A percentile compares a stretch with the other conserved stretches of the same genome.
Evolutionary conservation across 768 basidiomycete genomes (phyloP).

Genomic region (Boletus subcaerulescens): DNA sequence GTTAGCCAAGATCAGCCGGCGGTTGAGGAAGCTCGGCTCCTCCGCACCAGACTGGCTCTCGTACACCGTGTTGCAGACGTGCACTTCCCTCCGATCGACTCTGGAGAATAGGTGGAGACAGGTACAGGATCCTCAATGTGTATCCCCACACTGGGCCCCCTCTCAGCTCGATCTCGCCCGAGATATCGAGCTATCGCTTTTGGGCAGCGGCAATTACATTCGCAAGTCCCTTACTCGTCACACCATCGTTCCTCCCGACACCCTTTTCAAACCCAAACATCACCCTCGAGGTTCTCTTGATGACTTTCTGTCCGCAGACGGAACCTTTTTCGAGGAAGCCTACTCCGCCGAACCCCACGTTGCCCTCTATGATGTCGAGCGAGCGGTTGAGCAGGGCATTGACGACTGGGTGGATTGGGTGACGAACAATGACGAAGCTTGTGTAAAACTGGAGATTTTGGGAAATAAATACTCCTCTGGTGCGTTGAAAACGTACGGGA

Average conservation of each 20-base stretch:
- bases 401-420: slow-evolving; percentile 33
- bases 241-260: too few relatives aligned
- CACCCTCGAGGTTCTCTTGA: slow-evolving; percentile 11
- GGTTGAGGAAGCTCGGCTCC: slow-evolving; percentile 36
- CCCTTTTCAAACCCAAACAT: slow-evolving; percentile 1
- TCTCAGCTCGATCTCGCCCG: slow-evolving; percentile 22
- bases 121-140: slow-evolving; percentile 27
- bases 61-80: background rate
- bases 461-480: slow-evolving; percentile 26
- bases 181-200: slow-evolving; percentile 36
- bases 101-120: slow-evolving; percentile 37
- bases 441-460: slow-evolving; percentile 20
- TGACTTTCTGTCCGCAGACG: slow-evolving; percentile 15
- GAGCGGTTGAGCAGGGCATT: slow-evolving; percentile 28
- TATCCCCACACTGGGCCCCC: slow-evolving; percentile 31
- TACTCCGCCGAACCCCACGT: slow-evolving; percentile 12
- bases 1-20: slow-evolving; percentile 36
- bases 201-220: slow-evolving; percentile 30
- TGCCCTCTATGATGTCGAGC: slow-evolving; percentile 39
- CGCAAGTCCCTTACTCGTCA: slow-evolving; percentile 9
- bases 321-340: slow-evolving; percentile 8
- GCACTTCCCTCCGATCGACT: slow-evolving; percentile 8
- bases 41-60: slow-evolving; percentile 17
- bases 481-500: slow-evolving; percentile 26
- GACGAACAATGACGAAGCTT: slow-evolving; percentile 6